Conservation (phyloP, 192 early-diverging fungal species). For the Dispira parvispora region DNA sequence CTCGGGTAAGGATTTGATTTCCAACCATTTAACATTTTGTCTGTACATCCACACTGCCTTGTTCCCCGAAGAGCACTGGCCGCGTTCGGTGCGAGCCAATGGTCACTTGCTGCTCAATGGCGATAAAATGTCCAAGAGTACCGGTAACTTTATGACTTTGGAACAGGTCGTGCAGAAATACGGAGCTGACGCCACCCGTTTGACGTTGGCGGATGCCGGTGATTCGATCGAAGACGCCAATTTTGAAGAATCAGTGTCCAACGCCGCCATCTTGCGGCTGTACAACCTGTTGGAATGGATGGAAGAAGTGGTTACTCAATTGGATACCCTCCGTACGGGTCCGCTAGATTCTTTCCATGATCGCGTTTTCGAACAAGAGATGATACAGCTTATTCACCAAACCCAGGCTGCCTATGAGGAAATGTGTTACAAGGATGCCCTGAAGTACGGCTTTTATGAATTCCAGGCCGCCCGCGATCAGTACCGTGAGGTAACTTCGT, state of each 20-base stretch:
- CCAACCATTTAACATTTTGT: constrained; percentile 95
- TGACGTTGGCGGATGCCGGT: constrained; percentile 92
- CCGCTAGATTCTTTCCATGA: constrained; percentile 53
- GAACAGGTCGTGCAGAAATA: constrained; percentile 62
- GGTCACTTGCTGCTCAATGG: constrained; percentile 89
- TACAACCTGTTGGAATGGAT: constrained; percentile 83
- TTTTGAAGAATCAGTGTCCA: constrained; percentile 88
- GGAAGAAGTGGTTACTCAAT: constrained; percentile 44
- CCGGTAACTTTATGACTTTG: constrained; percentile 88
- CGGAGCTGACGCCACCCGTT: constrained; percentile 90
- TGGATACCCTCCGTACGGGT: constrained; percentile 32
- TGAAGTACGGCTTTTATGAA: constrained; percentile 85
- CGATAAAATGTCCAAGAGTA: constrained; percentile 97
- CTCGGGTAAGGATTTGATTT: constrained; percentile 93
- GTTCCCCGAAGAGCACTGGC: constrained; percentile 87
- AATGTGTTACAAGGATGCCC: constrained; percentile 83
- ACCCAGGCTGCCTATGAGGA: constrained; percentile 53
- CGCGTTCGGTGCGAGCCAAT: constrained; percentile 68
- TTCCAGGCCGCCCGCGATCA: constrained; percentile 68
- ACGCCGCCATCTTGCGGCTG: constrained; percentile 86
- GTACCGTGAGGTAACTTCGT: constrained; percentile 65
- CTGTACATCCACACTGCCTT: constrained; percentile 92
- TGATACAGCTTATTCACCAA: constrained; percentile 51
- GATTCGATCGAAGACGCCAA: constrained; percentile 94
- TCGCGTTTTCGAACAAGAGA: constrained; percentile 78